Evolutionary conservation across 1,139 yeast species (phyloP).

Genomic region (Sugiyamaella grinbergsii): DNA sequence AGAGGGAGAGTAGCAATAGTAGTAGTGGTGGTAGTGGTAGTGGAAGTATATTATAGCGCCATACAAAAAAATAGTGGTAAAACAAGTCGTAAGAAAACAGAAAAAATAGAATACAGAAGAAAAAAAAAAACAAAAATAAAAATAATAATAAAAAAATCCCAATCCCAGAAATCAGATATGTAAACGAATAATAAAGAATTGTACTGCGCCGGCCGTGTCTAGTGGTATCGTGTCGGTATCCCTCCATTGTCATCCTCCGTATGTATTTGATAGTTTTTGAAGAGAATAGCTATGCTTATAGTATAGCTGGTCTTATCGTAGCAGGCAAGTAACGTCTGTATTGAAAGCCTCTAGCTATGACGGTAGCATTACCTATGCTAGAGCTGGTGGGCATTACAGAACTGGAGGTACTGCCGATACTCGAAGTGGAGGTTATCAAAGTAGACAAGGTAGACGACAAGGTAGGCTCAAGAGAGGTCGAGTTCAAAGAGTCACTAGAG

Average conservation of each 20-base stretch:
- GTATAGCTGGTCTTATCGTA: conserved; percentile 5
- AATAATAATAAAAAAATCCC: neutral
- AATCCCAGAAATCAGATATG: conserved; percentile 4
- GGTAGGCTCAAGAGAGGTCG: neutral
- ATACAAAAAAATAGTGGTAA: neutral
- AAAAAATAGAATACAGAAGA: conserved; percentile 2
- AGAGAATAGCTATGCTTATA: neutral
- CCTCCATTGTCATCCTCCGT: neutral
- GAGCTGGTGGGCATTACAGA: conserved; percentile 7
- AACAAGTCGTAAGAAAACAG: conserved; percentile 3
- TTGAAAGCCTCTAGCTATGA: conserved; percentile 14
- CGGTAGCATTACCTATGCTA: conserved; percentile 5
- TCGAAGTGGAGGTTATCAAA: conserved; percentile 11
- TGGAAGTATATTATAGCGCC: neutral
- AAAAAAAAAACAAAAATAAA: too few relatives aligned
- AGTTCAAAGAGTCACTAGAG: conserved; percentile 9
- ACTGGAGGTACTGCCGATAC: conserved; percentile 1
- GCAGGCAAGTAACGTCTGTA: conserved; percentile 11
- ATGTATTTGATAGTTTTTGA: neutral
- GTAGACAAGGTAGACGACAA: conserved; percentile 17
- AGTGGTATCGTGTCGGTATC: conserved; percentile 8
- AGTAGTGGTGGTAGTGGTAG: conserved; percentile 1
- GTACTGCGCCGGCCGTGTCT: neutral
- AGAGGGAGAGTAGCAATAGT: too few relatives aligned
- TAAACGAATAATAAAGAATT: too few relatives aligned